These are phyloP conservation scores for Trypanosoma platydactyli DNA, from an alignment of 208 protist species.

Conservation along the genomic window DNA sequence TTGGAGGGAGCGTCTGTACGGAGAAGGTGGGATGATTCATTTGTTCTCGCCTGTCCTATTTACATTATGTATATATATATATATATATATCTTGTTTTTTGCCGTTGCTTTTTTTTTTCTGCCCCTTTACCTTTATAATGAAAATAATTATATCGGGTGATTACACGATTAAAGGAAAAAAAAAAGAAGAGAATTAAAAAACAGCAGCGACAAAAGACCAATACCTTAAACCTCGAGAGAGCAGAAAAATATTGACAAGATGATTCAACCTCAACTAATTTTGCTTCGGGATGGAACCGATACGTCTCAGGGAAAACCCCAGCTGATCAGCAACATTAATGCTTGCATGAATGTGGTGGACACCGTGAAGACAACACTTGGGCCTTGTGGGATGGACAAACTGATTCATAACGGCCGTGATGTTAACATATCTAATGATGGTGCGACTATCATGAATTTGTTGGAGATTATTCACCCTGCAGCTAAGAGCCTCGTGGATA, in stretches of 20 bases:
- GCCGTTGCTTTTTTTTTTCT: no score
- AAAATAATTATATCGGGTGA: no score
- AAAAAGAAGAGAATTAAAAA: conserved; percentile 1
- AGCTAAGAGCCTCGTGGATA: conserved; percentile 98
- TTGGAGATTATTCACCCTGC: conserved; percentile 99
- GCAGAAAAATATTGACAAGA: conserved; percentile 28
- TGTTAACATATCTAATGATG: conserved; percentile 99
- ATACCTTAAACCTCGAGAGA: background rate
- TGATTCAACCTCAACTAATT: conserved; percentile 98
- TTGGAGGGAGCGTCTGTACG: no score
- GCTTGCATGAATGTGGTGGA: conserved; percentile 97
- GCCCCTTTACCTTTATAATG: no score
- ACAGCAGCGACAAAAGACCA: background rate
- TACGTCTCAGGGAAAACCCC: conserved; percentile 99
- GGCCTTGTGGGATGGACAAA: conserved; percentile 99
- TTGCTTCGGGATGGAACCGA: conserved; percentile 99
- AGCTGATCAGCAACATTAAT: conserved; percentile 99
- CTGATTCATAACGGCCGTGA: conserved; percentile 96
- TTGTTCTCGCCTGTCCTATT: background rate
- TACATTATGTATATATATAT: background rate
- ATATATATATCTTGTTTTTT: background rate
- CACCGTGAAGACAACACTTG: conserved; percentile 95
- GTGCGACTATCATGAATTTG: conserved; percentile 99
- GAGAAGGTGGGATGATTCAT: background rate
- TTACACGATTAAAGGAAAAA: no score